phyloP scores from a whole-genome alignment of 2,329 filamentous ascomycete species.

The Ophiocordyceps australis region DNA sequence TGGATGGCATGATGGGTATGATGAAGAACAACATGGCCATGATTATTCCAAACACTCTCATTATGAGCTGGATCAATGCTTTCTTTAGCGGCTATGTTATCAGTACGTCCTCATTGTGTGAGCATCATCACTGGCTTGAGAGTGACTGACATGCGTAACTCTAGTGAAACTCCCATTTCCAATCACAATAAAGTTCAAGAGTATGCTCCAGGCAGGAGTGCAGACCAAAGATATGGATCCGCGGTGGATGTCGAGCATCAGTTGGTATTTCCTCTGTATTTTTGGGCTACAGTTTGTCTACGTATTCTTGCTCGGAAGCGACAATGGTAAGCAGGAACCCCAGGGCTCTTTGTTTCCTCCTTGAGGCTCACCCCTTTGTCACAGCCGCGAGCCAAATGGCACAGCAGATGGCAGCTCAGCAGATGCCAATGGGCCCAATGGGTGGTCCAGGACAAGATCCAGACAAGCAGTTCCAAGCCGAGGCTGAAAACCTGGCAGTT shows the following conservation, averaged over 20 bases:
- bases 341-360: no score
- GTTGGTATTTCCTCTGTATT: conserved; percentile 96
- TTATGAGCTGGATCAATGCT: conserved; percentile 99
- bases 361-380: conserved; percentile 1
- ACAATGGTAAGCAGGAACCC: conserved; percentile 86
- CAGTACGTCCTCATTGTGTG: conserved; percentile 31
- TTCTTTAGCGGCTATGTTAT: conserved; percentile 98
- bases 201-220: conserved; percentile 94
- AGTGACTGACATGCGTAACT: conserved; percentile 5
- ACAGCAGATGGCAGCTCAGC: conserved; percentile 66
- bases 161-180: conserved; percentile 97
- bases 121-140: neutral
- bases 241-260: conserved; percentile 94
- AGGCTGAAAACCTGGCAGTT: conserved; percentile 91
- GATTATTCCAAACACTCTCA: conserved; percentile 97
- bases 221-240: conserved; percentile 93
- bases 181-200: conserved; percentile 96
- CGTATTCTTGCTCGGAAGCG: conserved; percentile 87
- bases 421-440: conserved; percentile 29
- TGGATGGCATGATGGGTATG: conserved; percentile 99
- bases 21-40: conserved; percentile 99
- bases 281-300: conserved; percentile 96
- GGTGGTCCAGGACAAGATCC: conserved; percentile 89
- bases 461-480: conserved; percentile 82
- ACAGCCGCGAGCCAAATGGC: conserved; percentile 79